Evolutionary conservation across 179 eudicot species (phyloP).

Genomic region (Amaranthus tricolor): DNA sequence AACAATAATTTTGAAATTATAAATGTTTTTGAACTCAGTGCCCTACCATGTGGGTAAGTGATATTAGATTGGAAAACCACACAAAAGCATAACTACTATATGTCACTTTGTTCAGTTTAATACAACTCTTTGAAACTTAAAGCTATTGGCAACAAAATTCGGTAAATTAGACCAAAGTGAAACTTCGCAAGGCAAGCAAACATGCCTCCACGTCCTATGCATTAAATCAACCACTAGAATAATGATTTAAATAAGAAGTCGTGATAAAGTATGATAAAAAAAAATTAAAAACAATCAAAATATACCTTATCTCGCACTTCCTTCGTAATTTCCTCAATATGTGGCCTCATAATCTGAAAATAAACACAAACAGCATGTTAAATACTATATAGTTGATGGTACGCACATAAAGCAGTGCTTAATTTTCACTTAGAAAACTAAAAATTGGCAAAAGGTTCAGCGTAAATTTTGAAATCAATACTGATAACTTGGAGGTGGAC

Average conservation of each 20-base stretch:
- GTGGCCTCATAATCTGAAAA: conserved; percentile 80
- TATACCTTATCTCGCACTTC: conserved; percentile 76
- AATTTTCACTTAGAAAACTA: background rate
- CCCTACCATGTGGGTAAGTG: too few species aligned
- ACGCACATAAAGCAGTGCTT: background rate
- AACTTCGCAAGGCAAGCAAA: background rate
- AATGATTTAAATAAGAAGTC: background rate
- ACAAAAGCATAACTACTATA: background rate
- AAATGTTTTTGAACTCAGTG: too few species aligned
- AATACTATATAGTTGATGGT: background rate
- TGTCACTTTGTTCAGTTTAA: background rate
- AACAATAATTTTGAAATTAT: too few species aligned
- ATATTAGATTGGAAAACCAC: background rate
- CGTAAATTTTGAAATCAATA: conserved; percentile 20
- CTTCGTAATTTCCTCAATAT: conserved; percentile 66
- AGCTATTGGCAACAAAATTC: background rate
- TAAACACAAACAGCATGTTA: conserved; percentile 13
- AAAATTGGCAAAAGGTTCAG: too few species aligned
- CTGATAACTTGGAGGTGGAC: conserved; percentile 71
- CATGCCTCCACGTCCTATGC: background rate
- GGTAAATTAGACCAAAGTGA: background rate
- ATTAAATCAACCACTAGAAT: background rate
- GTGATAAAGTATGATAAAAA: background rate
- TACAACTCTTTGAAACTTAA: background rate
- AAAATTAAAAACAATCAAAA: conserved; percentile 4